Evolutionary conservation across 306 rosid species (phyloP), one percentile per base, ranked within the genome.

Genomic region (Abrus pulchellus): DNA sequence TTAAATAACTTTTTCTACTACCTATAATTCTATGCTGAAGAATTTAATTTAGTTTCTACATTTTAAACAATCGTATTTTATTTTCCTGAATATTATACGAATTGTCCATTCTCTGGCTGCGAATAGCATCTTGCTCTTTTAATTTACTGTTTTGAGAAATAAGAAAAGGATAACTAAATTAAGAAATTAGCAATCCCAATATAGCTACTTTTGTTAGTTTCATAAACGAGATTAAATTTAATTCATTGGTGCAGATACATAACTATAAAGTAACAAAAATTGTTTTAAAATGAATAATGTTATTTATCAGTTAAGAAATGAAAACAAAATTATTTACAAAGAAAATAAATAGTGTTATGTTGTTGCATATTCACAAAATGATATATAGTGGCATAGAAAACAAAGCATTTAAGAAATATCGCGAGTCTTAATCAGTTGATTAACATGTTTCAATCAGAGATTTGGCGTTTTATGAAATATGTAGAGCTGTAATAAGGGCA

Each of bases 401-500:
- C 48, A 50, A 38, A 54, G 28, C 5, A 9, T 33, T 71, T 38
- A 3, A n/a, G 28, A 13, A 63, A 63, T 34, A 36, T 63, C 45
- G 11, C 36, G 27, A 32, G 68, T 63, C 68, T 34, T 63, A 13
- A 36, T 63, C 29, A 11, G 36, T 36, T 36, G 10, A 32, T 32
- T 28, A 61, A 27, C 80, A 48, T 7, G 76, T 33, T 50, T 30
- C n/a, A 49, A 6, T 30, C n/a, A 14, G 56, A 50, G 55, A 29
- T 61, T 50, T 76, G 70, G n/a, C 54, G 48, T 36, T 44, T 48
- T 61, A 3, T 7, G 10, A n/a, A 55, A 53, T 32, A 50, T 53
- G 77, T 38, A 14, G 48, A 34, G 64, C 50, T 72, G 50, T 9
- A n/a, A 9, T 9, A 48, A 47, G 9, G 72, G 8, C 52, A 76